These are phyloP conservation scores for Ilex paraguariensis DNA, from an alignment of 305 asterid genomes.

Conservation along the genomic window DNA sequence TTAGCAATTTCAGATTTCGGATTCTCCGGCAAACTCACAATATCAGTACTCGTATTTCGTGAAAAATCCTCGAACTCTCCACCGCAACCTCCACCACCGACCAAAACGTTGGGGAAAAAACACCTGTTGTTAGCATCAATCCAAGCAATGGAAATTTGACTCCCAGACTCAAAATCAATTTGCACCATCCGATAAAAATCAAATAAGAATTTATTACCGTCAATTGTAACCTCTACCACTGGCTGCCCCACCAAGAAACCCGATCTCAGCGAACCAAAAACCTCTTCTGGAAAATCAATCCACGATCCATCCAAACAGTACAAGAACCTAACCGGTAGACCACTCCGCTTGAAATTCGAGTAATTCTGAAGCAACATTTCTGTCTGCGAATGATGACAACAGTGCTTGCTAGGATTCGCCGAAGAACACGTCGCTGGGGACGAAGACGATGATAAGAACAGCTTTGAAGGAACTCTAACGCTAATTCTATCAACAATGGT, in stretches of 20 bases:
- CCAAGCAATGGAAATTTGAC: slow-evolving; percentile 62
- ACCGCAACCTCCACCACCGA: slow-evolving; percentile 13
- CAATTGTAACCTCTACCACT: slow-evolving; percentile 34
- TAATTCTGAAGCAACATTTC: slow-evolving; percentile 38
- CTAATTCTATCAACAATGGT: too few relatives aligned
- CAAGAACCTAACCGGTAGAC: slow-evolving; percentile 47
- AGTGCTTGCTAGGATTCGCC: too few relatives aligned
- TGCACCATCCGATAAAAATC: slow-evolving; percentile 72
- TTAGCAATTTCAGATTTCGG: not conserved
- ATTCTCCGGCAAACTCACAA: too few relatives aligned
- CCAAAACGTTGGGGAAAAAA: slow-evolving; percentile 53
- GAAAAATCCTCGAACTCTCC: too few relatives aligned
- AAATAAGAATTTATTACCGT: slow-evolving; percentile 29
- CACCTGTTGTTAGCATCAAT: slow-evolving; percentile 63
- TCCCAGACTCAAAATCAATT: slow-evolving; percentile 36
- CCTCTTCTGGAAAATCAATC: slow-evolving; percentile 44
- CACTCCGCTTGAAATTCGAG: slow-evolving; percentile 51
- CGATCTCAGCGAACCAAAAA: slow-evolving; percentile 31
- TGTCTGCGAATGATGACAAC: slow-evolving; percentile 17
- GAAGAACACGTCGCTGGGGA: not conserved
- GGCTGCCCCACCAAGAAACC: slow-evolving; percentile 48
- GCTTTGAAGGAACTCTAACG: slow-evolving; percentile 5
- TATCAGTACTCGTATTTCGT: too few relatives aligned
- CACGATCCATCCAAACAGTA: slow-evolving; percentile 49
- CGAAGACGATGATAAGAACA: slow-evolving; percentile 3